Conservation (phyloP, 768 basidiomycete genomes). For the Russula vinacea region DNA sequence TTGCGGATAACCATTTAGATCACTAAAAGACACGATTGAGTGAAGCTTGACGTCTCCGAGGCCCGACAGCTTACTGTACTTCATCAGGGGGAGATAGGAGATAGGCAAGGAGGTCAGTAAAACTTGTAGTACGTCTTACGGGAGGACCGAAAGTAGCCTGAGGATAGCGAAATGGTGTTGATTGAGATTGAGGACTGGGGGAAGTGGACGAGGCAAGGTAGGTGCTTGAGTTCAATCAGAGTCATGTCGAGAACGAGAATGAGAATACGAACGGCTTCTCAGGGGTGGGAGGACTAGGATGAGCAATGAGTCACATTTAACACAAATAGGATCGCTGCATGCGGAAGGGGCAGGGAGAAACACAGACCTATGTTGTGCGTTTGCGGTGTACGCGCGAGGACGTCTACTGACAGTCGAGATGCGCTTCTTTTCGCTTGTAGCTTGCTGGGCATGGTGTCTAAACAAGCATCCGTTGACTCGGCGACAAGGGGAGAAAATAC, state of each 20-base stretch:
- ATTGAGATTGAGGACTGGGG: constrained; percentile 33
- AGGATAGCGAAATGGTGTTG: constrained; percentile 32
- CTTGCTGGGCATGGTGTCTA: constrained; percentile 80
- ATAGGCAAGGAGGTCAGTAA: constrained; percentile 64
- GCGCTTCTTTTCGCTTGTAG: constrained; percentile 82
- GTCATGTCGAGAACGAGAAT: neutral
- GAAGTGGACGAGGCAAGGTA: constrained; percentile 33
- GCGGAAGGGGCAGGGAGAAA: constrained; percentile 18
- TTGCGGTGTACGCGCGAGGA: constrained; percentile 59
- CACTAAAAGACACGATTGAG: constrained; percentile 8
- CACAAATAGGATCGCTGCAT: neutral
- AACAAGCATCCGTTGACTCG: constrained; percentile 28
- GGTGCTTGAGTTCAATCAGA: constrained; percentile 6
- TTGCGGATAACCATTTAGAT: constrained; percentile 13
- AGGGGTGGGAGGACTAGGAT: constrained; percentile 17
- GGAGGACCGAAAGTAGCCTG: constrained; percentile 39
- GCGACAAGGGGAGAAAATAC: constrained; percentile 29
- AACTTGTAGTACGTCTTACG: constrained; percentile 57
- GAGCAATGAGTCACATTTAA: neutral
- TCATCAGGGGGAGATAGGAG: constrained; percentile 73
- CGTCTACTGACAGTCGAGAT: constrained; percentile 53
- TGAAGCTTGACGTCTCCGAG: neutral
- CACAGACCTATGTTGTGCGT: constrained; percentile 45
- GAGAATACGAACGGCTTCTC: constrained; percentile 24
- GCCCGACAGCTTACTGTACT: constrained; percentile 36